These are phyloP conservation scores for Orbilia javanica DNA, from an alignment of 2,329 filamentous ascomycete species.

Conservation along the genomic window DNA sequence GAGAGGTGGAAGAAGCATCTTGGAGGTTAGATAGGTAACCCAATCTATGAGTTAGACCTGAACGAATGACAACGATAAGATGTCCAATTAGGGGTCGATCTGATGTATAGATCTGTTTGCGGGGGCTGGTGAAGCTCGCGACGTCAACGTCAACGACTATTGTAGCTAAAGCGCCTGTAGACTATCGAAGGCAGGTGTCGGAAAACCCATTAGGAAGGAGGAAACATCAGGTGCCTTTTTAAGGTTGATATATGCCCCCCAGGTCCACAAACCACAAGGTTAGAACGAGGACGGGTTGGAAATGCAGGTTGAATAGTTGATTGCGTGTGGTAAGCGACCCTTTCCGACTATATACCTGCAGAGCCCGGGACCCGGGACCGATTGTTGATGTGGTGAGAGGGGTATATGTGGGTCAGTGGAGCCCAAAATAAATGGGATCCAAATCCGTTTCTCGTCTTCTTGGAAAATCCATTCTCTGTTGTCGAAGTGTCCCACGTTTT, in stretches of 20 bases:
- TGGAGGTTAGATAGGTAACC: conserved; percentile 17
- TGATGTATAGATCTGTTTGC: not conserved
- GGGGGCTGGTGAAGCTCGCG: conserved; percentile 12
- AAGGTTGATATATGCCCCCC: conserved; percentile 53
- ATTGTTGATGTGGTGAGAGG: conserved; percentile 26
- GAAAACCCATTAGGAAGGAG: conserved; percentile 57
- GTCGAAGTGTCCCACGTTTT: conserved; percentile 53
- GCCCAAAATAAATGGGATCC: conserved; percentile 16
- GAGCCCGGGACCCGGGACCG: conserved; percentile 48
- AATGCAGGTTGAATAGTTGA: conserved; percentile 30
- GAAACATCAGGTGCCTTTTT: conserved; percentile 47
- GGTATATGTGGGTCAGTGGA: conserved; percentile 31
- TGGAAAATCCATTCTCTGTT: conserved; percentile 37
- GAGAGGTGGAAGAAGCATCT: conserved; percentile 43
- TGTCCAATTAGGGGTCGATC: conserved; percentile 2
- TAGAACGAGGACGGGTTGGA: conserved; percentile 24
- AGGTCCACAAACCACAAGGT: conserved; percentile 48
- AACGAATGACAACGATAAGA: not conserved
- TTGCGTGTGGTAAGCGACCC: conserved; percentile 32
- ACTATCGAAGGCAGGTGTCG: conserved; percentile 29
- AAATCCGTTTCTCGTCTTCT: conserved; percentile 45
- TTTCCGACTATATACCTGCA: conserved; percentile 42
- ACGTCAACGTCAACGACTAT: conserved; percentile 20
- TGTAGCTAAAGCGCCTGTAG: conserved; percentile 33
- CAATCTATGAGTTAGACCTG: conserved; percentile 33